Conservation (phyloP, 768 basidiomycete genomes). For the Podaxis carcinomalis region DNA sequence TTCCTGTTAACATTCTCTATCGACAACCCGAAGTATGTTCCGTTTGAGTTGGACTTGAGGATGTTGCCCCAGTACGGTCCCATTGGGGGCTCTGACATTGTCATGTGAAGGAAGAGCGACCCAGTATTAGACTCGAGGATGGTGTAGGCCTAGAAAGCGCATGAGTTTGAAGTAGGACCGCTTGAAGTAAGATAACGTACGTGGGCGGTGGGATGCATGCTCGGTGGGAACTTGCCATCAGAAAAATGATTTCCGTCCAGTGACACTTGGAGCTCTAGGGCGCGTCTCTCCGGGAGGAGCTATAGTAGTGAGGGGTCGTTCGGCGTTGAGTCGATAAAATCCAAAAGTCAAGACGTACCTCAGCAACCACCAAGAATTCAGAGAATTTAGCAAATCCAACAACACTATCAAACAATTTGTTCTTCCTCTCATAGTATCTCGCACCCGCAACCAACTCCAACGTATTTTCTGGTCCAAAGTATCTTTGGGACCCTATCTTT, state of each 20-base stretch:
- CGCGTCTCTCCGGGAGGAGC: constrained; percentile 48
- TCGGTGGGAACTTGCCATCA: constrained; percentile 84
- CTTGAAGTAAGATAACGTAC: constrained; percentile 38
- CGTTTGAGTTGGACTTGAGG: constrained; percentile 96
- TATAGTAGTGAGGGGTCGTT: constrained; percentile 18
- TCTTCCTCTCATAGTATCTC: constrained; percentile 67
- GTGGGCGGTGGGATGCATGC: constrained; percentile 85
- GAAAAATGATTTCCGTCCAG: constrained; percentile 86
- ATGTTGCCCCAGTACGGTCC: constrained; percentile 86
- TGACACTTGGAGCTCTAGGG: constrained; percentile 87
- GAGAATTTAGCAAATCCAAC: constrained; percentile 97
- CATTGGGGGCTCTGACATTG: constrained; percentile 67
- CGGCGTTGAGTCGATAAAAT: not conserved
- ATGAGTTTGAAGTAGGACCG: not conserved
- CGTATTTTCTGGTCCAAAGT: constrained; percentile 54
- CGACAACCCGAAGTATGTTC: constrained; percentile 91
- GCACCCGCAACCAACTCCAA: constrained; percentile 76
- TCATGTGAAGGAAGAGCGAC: constrained; percentile 93
- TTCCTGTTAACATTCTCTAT: constrained; percentile 91
- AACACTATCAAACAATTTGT: constrained; percentile 77
- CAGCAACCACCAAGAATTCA: constrained; percentile 93
- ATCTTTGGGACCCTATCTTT: constrained; percentile 76
- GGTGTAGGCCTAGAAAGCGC: constrained; percentile 69
- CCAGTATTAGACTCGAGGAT: constrained; percentile 92
- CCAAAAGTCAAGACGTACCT: constrained; percentile 45